These are phyloP conservation scores for Urtica urens DNA, from an alignment of 306 rosid genomes.

Conservation along the genomic window DNA sequence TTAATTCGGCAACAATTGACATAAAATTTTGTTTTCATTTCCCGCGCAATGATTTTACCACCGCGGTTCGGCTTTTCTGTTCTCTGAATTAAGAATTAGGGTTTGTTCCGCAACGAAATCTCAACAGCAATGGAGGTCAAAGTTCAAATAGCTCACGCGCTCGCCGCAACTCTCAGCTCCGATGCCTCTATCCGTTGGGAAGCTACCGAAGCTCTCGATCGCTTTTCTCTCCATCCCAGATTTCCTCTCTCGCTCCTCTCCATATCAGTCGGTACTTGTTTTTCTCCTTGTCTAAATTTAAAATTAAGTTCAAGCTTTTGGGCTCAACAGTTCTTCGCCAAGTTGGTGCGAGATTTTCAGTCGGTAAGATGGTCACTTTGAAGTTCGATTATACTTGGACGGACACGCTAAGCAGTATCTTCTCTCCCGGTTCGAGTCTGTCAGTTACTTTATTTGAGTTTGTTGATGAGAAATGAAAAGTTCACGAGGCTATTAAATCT, in stretches of 20 bases:
- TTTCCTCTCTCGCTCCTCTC: slow-evolving; percentile 54
- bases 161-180: slow-evolving; percentile 45
- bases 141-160: slow-evolving; percentile 41
- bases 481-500: too few relatives aligned
- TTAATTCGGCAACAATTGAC: too few relatives aligned
- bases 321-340: neutral
- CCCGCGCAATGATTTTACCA: slow-evolving; percentile 40
- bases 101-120: slow-evolving; percentile 21
- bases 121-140: slow-evolving; percentile 30
- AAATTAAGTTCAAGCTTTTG: neutral
- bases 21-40: too few relatives aligned
- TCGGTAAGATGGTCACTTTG: neutral
- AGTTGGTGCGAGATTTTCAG: neutral
- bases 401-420: too few relatives aligned
- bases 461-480: too few relatives aligned
- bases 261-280: slow-evolving; percentile 37
- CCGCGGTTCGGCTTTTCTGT: neutral
- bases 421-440: too few relatives aligned
- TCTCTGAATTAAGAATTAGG: slow-evolving; percentile 23
- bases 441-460: too few relatives aligned
- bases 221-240: slow-evolving; percentile 37
- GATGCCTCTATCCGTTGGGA: slow-evolving; percentile 33
- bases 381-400: neutral
- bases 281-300: neutral
- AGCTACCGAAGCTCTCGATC: slow-evolving; percentile 51